Base-by-base conservation (phyloP, 1,139 yeast species). In the Nadsonia starkeyi-henricii region DNA sequence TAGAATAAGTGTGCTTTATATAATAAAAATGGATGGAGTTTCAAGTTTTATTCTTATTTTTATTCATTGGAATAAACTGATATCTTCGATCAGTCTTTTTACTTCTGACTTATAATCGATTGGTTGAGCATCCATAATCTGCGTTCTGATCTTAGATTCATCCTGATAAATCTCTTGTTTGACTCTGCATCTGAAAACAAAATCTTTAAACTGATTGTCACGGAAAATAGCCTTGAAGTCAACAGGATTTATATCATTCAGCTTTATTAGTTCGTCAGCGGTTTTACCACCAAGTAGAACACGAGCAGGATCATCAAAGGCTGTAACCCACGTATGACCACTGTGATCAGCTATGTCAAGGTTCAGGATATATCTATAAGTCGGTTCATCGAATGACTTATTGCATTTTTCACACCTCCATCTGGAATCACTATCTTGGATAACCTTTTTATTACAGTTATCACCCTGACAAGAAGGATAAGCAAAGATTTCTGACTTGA, bases 321-420 rank as follows among this genome's bases (percentile, higher is more conserved):
- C 71, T 0, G 95, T 82, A 36, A 85, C 69, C 95, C 96, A 88
- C 53, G 88, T 67, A 63, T 83, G 91, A 23, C 89, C 94, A 2
- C 94, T 74, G 52, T 74, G 72, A 64, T 93, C 99, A 61, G 79
- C 74, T 13, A 88, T 75, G 2, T 86, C 77, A 48, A 80, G 67
- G 23, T 81, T 79, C 56, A 89, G 65, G 50, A 89, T 79, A 58
- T 84, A 93, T 62, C 97, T 77, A 67, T 84, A 80, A 47, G 74
- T 70, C 33, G 98, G 96, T 51, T 72, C 73, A 2, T 74, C 71
- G 59, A 77, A 80, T 50, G 75, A 75, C 50, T 75, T 70, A 58
- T 85, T 82, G 73, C 97, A 89, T 64, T 82, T 83, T 63, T 88
- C 97, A 70, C 99, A 93, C 64, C 95, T 78, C 95, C 95, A 91